These are phyloP conservation scores for Trifolium fragiferum DNA, from an alignment of 306 rosid species.

Conservation along the genomic window DNA sequence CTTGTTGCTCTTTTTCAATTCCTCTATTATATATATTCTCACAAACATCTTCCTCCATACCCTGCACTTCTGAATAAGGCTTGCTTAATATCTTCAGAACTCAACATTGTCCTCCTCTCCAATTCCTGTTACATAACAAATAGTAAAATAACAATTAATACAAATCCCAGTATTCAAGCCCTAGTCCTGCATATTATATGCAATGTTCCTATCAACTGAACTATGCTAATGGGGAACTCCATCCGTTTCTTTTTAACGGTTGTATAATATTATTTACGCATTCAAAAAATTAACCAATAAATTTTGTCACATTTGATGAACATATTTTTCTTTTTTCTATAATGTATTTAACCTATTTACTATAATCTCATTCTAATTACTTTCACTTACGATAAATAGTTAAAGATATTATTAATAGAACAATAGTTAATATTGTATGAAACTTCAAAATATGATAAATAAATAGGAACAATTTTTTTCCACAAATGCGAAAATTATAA, in stretches of 20 bases:
- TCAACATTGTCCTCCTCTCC: conserved; percentile 50
- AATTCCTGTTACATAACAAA: conserved; percentile 53
- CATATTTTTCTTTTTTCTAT: too few relatives aligned
- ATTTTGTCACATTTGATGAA: too few relatives aligned
- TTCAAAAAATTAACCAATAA: too few relatives aligned
- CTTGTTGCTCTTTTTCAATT: not conserved
- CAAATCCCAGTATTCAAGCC: too few relatives aligned
- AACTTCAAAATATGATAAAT: not conserved
- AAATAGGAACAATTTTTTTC: not conserved
- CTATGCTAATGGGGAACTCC: too few relatives aligned
- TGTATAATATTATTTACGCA: not conserved
- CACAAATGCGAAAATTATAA: not conserved
- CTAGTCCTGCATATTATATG: too few relatives aligned
- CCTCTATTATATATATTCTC: conserved; percentile 35
- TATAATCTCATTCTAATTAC: too few relatives aligned
- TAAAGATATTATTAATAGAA: too few relatives aligned
- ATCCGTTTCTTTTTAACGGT: too few relatives aligned
- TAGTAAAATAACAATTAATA: not conserved
- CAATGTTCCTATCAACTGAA: too few relatives aligned
- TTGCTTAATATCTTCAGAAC: conserved; percentile 80
- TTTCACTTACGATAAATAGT: too few relatives aligned
- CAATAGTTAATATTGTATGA: not conserved
- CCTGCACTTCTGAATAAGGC: conserved; percentile 85
- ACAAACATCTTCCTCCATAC: conserved; percentile 91
- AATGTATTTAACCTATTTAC: too few relatives aligned